A percentile compares a stretch with the other conserved stretches of the same genome.
phyloP scores from a whole-genome alignment of 2,329 filamentous ascomycete genomes.

The Phialocephala subalpina region DNA sequence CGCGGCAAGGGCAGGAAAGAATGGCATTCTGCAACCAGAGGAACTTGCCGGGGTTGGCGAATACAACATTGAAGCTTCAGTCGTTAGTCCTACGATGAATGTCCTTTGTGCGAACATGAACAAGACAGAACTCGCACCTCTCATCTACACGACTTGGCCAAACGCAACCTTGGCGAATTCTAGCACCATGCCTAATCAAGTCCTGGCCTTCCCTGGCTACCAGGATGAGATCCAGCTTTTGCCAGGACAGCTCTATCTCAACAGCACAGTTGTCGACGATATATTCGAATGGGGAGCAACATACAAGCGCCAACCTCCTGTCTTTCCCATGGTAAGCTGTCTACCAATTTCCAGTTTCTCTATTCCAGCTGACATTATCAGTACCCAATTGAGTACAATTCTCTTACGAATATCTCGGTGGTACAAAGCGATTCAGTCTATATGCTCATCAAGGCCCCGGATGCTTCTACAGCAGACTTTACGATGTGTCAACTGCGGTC shows the following conservation, averaged over 20 bases:
- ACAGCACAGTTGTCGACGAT: conserved; percentile 70
- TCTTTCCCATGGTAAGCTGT: conserved; percentile 54
- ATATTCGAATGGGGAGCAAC: conserved; percentile 72
- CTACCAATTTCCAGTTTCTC: neutral
- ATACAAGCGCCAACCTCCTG: conserved; percentile 58
- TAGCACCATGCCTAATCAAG: conserved; percentile 48
- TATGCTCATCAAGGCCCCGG: conserved; percentile 62
- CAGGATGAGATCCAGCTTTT: conserved; percentile 47
- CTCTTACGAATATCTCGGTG: conserved; percentile 63
- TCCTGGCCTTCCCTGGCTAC: conserved; percentile 48
- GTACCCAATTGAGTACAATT: conserved; percentile 71
- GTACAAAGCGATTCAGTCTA: conserved; percentile 66
- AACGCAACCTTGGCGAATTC: conserved; percentile 43
- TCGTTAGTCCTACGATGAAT: conserved; percentile 75
- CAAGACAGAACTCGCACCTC: conserved; percentile 63
- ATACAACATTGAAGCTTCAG: conserved; percentile 72
- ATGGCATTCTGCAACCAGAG: conserved; percentile 74
- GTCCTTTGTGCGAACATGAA: conserved; percentile 76
- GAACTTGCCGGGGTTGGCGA: conserved; percentile 71
- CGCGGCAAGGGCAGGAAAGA: conserved; percentile 67
- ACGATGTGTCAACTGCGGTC: conserved; percentile 74
- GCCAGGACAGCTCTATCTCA: conserved; percentile 52
- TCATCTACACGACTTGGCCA: conserved; percentile 72
- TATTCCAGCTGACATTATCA: conserved; percentile 39
- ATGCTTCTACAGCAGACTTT: conserved; percentile 55